Conservation (phyloP, 306 rosid species). For the Vachellia pachyceras region DNA sequence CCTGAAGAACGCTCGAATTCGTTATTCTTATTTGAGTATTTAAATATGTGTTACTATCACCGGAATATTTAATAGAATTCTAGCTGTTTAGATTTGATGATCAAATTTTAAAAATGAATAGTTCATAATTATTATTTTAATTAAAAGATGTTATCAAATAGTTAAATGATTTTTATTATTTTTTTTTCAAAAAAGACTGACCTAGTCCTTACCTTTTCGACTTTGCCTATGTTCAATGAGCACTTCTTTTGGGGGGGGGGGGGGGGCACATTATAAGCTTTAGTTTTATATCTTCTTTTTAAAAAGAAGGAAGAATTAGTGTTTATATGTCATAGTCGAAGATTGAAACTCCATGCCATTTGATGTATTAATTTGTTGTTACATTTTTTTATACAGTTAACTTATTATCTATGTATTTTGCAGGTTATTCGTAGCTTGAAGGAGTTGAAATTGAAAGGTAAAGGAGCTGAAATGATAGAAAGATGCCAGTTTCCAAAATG, state of each 20-base stretch:
- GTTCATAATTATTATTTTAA: neutral
- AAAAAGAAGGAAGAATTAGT: neutral
- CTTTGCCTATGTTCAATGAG: too few relatives aligned
- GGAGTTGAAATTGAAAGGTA: neutral
- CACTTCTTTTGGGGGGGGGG: too few relatives aligned
- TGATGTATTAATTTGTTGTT: neutral
- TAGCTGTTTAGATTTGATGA: too few relatives aligned
- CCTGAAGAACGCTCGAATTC: neutral
- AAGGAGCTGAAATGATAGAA: neutral
- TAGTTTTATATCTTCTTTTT: too few relatives aligned
- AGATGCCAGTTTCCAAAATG: neutral
- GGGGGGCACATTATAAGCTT: neutral
- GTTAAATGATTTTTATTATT: too few relatives aligned
- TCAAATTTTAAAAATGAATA: neutral
- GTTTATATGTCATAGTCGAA: neutral
- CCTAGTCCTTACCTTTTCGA: too few relatives aligned
- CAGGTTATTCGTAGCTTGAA: neutral
- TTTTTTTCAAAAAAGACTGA: too few relatives aligned
- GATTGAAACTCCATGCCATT: neutral
- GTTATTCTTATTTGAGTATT: neutral
- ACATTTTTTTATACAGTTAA: neutral
- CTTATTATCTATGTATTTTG: neutral
- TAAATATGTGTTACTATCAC: neutral
- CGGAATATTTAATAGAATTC: neutral
- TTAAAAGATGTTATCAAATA: neutral